These are phyloP conservation scores for Hansenula lynferdii DNA, from an alignment of 1,139 yeast genomes.

Conservation along the genomic window DNA sequence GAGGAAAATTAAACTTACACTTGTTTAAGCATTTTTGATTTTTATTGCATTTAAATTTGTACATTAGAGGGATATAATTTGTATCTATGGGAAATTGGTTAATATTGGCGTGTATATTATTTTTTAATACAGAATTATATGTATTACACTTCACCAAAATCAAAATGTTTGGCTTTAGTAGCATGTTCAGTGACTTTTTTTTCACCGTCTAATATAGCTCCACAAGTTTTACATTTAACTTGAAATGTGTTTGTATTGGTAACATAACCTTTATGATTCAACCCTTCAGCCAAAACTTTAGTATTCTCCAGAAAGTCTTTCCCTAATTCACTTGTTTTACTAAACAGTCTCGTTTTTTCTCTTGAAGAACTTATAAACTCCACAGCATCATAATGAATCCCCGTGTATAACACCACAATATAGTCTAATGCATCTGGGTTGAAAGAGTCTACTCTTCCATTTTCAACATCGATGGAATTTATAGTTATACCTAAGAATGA, in stretches of 20 bases:
- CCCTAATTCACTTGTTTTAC: conserved; percentile 25
- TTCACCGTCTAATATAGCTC: conserved; percentile 53
- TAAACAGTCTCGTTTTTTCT: conserved; percentile 39
- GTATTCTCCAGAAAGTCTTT: conserved; percentile 34
- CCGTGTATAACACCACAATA: conserved; percentile 58
- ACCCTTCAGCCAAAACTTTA: conserved; percentile 34
- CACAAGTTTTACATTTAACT: conserved; percentile 56
- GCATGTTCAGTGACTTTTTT: conserved; percentile 68
- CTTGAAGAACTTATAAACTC: no score
- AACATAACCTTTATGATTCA: conserved; percentile 53
- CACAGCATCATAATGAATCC: conserved; percentile 73
- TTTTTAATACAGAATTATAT: no score
- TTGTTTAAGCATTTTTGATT: conserved; percentile 14
- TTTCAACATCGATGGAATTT: conserved; percentile 64
- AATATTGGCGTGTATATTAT: neutral
- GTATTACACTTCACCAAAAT: conserved; percentile 59
- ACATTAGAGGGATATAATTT: no score
- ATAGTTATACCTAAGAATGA: conserved; percentile 49
- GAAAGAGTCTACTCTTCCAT: conserved; percentile 55
- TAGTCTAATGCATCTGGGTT: conserved; percentile 39
- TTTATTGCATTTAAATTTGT: neutral
- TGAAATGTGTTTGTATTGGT: conserved; percentile 64
- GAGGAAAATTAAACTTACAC: conserved; percentile 25
- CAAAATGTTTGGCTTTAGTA: conserved; percentile 52
- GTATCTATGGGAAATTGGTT: no score